phyloP scores from a whole-genome alignment of 345 rosid genomes.

The Camelina neglecta region DNA sequence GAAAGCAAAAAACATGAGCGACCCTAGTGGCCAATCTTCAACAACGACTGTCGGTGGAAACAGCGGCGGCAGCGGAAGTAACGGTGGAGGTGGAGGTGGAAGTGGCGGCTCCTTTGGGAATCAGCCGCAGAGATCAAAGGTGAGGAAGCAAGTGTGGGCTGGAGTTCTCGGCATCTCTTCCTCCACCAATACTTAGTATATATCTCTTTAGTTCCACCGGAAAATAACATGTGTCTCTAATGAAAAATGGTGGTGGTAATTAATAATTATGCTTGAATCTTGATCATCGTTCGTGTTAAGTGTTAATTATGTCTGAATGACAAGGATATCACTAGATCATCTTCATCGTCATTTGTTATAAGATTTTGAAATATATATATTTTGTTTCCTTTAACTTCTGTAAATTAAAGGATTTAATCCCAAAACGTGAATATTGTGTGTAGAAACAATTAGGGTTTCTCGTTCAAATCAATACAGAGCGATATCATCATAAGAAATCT shows the following conservation, averaged over 20 bases:
- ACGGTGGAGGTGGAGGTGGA: slow-evolving; percentile 7
- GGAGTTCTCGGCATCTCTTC: slow-evolving; percentile 40
- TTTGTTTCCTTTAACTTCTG: background rate
- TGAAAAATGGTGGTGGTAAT: slow-evolving; percentile 26
- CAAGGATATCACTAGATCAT: slow-evolving; percentile 8
- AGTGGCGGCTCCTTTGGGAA: slow-evolving; percentile 22
- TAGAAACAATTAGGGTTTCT: slow-evolving; percentile 4
- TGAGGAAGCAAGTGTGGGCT: slow-evolving; percentile 43
- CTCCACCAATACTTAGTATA: slow-evolving; percentile 32
- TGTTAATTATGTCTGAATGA: slow-evolving; percentile 24
- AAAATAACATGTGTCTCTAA: background rate
- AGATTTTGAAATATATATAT: background rate
- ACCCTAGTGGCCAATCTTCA: slow-evolving; percentile 37
- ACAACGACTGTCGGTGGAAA: slow-evolving; percentile 28
- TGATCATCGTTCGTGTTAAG: slow-evolving; percentile 1
- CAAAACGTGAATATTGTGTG: background rate
- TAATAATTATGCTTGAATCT: background rate
- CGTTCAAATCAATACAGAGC: background rate
- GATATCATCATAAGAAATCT: background rate
- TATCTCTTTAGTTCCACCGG: background rate
- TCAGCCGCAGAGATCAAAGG: slow-evolving; percentile 42
- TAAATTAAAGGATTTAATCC: background rate
- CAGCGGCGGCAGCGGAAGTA: background rate
- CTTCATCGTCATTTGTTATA: slow-evolving; percentile 27
- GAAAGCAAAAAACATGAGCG: slow-evolving; percentile 36